Conservation (phyloP, 768 basidiomycete species). For the Kwoniella botswanensis region DNA sequence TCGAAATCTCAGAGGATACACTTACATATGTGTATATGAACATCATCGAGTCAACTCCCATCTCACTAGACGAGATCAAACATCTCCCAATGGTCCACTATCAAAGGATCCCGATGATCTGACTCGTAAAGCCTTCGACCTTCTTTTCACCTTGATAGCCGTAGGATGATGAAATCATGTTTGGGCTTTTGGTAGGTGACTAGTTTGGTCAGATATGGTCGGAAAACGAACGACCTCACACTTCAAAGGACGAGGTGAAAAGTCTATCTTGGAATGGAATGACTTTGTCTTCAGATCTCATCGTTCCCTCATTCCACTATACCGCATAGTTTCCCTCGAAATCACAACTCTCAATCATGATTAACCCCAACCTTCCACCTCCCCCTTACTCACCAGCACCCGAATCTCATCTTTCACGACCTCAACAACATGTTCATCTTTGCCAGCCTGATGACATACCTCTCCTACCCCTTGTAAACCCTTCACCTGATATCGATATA, state of each 20-base stretch:
- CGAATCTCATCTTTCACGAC: neutral
- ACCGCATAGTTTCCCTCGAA: neutral
- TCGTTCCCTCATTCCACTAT: neutral
- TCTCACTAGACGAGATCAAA: too few relatives aligned
- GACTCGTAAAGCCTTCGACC: neutral
- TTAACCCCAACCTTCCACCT: neutral
- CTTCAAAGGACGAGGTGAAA: too few relatives aligned
- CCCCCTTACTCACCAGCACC: neutral
- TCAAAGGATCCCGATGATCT: neutral
- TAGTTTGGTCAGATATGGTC: neutral
- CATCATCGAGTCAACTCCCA: too few relatives aligned
- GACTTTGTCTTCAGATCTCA: neutral
- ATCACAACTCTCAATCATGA: neutral
- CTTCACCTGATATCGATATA: neutral
- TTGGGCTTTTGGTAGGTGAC: too few relatives aligned
- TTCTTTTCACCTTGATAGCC: neutral
- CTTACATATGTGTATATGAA: too few relatives aligned
- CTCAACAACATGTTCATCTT: neutral
- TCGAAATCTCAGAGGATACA: too few relatives aligned
- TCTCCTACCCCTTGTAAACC: neutral
- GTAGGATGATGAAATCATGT: neutral
- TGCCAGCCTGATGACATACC: neutral
- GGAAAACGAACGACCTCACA: neutral
- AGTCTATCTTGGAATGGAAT: too few relatives aligned
- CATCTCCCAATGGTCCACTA: too few relatives aligned